Evolutionary conservation across 2,329 filamentous ascomycete genomes (phyloP).

Genomic region (Neocatenulostroma microsporum): DNA sequence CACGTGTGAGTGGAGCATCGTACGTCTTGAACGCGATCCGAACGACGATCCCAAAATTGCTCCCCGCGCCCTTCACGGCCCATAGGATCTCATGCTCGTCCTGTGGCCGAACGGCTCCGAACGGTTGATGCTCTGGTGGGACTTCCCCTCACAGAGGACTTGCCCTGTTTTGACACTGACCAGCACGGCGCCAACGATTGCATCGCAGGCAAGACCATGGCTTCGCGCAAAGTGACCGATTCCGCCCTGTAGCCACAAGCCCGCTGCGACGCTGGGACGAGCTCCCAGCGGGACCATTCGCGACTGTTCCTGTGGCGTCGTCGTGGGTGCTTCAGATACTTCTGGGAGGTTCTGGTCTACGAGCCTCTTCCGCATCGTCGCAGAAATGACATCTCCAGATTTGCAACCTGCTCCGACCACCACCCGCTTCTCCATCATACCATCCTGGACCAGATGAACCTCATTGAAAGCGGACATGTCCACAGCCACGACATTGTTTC

Average conservation of each 20-base stretch:
- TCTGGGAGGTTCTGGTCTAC: too few species aligned
- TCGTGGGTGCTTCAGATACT: too few species aligned
- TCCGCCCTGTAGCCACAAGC: slow-evolving; percentile 58
- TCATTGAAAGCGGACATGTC: slow-evolving; percentile 53
- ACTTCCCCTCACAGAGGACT: slow-evolving; percentile 44
- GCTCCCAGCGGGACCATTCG: slow-evolving; percentile 54
- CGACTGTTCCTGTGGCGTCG: too few species aligned
- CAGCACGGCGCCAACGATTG: slow-evolving; percentile 53
- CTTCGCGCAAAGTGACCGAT: slow-evolving; percentile 52
- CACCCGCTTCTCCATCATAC: slow-evolving; percentile 27
- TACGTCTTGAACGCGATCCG: slow-evolving; percentile 47
- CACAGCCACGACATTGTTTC: slow-evolving; percentile 46
- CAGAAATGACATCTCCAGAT: slow-evolving; percentile 49
- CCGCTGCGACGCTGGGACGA: slow-evolving; percentile 56
- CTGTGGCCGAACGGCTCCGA: slow-evolving; percentile 26
- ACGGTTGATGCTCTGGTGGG: background rate
- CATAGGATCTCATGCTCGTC: slow-evolving; percentile 49
- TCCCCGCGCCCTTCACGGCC: slow-evolving; percentile 53
- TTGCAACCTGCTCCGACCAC: slow-evolving; percentile 51
- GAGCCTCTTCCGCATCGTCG: too few species aligned
- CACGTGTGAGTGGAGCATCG: slow-evolving; percentile 34
- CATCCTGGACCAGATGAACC: slow-evolving; percentile 36
- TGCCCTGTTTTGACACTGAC: slow-evolving; percentile 45
- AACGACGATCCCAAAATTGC: slow-evolving; percentile 52
- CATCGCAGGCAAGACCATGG: slow-evolving; percentile 52